These are phyloP conservation scores for Amanita muscaria DNA, from an alignment of 768 basidiomycete species.

Conservation along the genomic window DNA sequence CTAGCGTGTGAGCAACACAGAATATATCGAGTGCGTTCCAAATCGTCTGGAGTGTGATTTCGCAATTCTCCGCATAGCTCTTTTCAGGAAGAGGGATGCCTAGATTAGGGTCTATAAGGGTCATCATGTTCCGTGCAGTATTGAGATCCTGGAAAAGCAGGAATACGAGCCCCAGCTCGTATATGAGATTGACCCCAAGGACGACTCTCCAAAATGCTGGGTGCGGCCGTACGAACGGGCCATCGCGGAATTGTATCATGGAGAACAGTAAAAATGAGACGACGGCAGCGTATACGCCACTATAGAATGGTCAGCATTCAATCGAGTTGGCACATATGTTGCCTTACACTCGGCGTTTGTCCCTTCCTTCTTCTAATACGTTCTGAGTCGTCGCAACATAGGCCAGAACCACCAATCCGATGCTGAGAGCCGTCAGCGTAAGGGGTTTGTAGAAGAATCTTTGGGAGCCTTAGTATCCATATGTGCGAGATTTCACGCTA, in stretches of 20 bases:
- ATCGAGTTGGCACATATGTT: constrained; percentile 1
- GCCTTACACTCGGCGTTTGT: constrained; percentile 73
- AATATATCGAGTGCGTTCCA: constrained; percentile 87
- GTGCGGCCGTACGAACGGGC: constrained; percentile 82
- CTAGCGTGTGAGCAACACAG: constrained; percentile 75
- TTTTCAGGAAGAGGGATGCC: constrained; percentile 75
- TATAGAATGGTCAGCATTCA: constrained; percentile 18
- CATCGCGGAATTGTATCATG: constrained; percentile 84
- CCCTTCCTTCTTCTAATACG: constrained; percentile 74
- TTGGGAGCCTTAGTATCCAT: constrained; percentile 4
- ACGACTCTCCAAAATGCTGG: constrained; percentile 80
- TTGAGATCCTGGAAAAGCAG: constrained; percentile 77
- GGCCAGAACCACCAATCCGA: constrained; percentile 59
- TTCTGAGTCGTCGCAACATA: constrained; percentile 81
- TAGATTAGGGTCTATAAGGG: constrained; percentile 61
- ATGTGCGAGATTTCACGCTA: neutral
- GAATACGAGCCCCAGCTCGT: constrained; percentile 78
- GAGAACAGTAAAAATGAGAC: constrained; percentile 72
- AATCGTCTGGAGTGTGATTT: constrained; percentile 48
- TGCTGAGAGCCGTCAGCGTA: constrained; percentile 64
- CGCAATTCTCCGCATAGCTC: constrained; percentile 78
- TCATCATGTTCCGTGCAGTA: constrained; percentile 74
- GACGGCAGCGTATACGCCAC: constrained; percentile 70
- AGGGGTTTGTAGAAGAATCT: constrained; percentile 86
- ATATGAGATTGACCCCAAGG: constrained; percentile 73